Evolutionary conservation across 176 grass and related monocot genomes (phyloP).

Genomic region (Cenchrus americanus): DNA sequence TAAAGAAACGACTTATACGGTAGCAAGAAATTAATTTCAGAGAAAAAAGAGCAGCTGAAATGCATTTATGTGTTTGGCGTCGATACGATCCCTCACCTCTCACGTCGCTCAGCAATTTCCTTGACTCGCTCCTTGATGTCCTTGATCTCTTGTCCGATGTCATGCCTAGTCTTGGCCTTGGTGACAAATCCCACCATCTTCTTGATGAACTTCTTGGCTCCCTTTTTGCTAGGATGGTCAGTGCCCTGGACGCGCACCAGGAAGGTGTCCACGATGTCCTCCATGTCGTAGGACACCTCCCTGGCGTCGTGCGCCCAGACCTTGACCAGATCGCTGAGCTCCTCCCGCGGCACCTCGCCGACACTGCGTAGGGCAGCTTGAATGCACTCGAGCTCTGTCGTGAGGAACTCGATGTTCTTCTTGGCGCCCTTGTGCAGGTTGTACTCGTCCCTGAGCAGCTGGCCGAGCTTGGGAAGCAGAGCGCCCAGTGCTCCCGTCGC

Average conservation of each 20-base stretch:
- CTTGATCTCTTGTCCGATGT: neutral
- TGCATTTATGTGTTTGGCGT: too few species aligned
- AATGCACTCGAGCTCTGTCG: neutral
- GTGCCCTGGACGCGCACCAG: neutral
- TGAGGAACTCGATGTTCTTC: too few species aligned
- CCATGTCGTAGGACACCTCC: conserved; percentile 16
- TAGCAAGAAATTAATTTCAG: neutral
- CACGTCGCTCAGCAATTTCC: neutral
- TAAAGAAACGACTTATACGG: neutral
- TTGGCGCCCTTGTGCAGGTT: too few species aligned
- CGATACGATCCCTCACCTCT: neutral
- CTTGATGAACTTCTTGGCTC: neutral
- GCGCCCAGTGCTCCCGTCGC: too few species aligned
- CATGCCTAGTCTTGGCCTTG: too few species aligned
- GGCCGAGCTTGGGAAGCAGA: too few species aligned
- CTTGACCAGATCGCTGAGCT: neutral
- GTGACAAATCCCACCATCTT: too few species aligned
- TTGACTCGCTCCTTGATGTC: neutral
- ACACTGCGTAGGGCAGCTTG: neutral
- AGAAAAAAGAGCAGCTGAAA: too few species aligned
- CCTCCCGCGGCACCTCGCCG: neutral
- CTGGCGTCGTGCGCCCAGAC: neutral
- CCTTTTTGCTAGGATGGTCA: neutral
- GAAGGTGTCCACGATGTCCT: neutral
- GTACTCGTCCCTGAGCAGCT: too few species aligned